Percentiles rank a stretch among this genome's conserved stretches.
These are phyloP conservation scores for Grosmannia huntii DNA, from an alignment of 2,329 filamentous ascomycete genomes.

Conservation along the genomic window DNA sequence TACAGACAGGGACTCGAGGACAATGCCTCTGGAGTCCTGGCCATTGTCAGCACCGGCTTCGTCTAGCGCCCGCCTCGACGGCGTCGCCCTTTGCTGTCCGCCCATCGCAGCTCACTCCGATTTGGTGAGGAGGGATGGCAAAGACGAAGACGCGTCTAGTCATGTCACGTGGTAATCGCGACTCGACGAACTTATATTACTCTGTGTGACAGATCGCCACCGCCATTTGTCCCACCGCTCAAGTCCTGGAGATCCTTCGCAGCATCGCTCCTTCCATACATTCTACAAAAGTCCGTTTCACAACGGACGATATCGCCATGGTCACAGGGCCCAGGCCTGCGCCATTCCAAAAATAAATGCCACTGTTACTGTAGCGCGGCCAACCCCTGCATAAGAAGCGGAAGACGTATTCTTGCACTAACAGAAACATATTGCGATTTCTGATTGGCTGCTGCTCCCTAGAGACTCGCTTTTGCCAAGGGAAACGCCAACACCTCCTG, in stretches of 20 bases:
- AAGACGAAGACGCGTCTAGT: background rate
- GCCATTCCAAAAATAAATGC: background rate
- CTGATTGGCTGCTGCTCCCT: background rate
- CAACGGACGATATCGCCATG: no score
- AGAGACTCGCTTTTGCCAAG: background rate
- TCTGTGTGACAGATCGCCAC: background rate
- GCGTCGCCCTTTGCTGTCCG: background rate
- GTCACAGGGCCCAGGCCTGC: no score
- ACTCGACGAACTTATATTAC: no score
- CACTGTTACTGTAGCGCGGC: constrained; percentile 1
- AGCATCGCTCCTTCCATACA: no score
- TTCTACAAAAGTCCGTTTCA: no score
- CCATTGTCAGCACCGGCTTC: background rate
- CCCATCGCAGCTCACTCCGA: background rate
- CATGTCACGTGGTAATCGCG: background rate
- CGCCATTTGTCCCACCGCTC: no score
- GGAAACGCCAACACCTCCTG: background rate
- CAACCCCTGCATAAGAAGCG: background rate
- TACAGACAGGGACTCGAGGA: constrained; percentile 1
- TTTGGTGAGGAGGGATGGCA: background rate
- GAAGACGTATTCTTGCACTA: background rate
- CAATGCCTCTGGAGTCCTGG: background rate
- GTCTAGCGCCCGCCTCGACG: background rate
- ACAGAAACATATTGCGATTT: background rate
- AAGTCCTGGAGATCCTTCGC: no score